A percentile compares a stretch with the other conserved stretches of the same genome.
These are phyloP conservation scores for Tuber umbilicatum DNA, from an alignment of 495 filamentous ascomycete genomes.

Conservation along the genomic window DNA sequence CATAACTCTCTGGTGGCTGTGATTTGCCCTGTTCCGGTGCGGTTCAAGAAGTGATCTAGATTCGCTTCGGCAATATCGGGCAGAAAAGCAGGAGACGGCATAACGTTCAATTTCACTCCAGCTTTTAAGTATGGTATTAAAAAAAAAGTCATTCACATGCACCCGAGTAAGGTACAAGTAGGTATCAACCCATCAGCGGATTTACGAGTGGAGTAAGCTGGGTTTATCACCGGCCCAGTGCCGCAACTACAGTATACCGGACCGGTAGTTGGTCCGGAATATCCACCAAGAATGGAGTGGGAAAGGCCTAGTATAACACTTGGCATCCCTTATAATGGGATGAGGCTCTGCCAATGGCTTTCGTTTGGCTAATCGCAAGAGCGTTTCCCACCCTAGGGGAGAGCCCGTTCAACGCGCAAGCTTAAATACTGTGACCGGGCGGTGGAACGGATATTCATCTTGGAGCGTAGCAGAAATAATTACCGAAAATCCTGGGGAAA, in stretches of 20 bases:
- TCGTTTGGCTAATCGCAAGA: not conserved
- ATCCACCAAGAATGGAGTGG: not conserved
- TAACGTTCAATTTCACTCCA: not conserved
- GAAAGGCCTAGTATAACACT: not conserved
- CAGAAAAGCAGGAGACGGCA: no score
- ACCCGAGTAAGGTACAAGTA: no score
- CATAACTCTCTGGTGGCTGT: no score
- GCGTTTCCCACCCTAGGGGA: not conserved
- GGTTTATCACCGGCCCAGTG: not conserved
- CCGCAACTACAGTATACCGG: no score
- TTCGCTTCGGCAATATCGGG: no score
- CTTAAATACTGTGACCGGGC: not conserved
- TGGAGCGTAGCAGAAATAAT: not conserved
- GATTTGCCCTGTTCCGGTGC: no score
- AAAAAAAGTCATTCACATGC: not conserved
- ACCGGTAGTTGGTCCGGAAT: not conserved
- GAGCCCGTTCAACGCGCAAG: not conserved
- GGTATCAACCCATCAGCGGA: not conserved
- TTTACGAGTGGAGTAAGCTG: not conserved
- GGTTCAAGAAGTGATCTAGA: no score
- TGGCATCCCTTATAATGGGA: not conserved
- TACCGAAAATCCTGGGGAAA: not conserved
- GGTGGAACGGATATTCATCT: not conserved
- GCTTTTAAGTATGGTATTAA: not conserved
- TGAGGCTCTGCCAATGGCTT: not conserved